These are phyloP conservation scores for Xylaria acuta DNA, from an alignment of 495 filamentous ascomycete genomes.

Conservation along the genomic window DNA sequence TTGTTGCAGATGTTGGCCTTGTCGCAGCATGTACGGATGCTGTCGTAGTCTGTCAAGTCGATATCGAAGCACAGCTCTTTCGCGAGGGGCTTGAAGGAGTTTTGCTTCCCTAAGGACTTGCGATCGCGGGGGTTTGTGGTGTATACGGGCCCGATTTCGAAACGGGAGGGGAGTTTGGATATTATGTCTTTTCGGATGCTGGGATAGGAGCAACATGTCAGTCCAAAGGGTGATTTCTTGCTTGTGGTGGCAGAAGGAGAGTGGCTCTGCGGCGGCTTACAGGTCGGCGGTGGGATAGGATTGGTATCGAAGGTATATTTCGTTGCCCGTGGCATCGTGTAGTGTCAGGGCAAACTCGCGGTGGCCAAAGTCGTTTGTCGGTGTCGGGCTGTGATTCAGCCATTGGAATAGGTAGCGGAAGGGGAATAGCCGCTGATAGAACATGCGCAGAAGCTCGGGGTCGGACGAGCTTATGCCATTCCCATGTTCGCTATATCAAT, in stretches of 20 bases:
- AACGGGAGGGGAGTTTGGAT: constrained; percentile 83
- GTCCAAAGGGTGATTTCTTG: background rate
- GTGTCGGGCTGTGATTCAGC: constrained; percentile 91
- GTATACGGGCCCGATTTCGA: constrained; percentile 97
- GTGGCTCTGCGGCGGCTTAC: constrained; percentile 56
- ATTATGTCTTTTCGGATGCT: constrained; percentile 92
- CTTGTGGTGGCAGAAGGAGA: background rate
- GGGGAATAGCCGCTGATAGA: constrained; percentile 95
- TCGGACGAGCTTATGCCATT: constrained; percentile 59
- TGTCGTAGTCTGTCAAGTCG: constrained; percentile 98
- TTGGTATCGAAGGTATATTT: constrained; percentile 91
- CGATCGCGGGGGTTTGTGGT: constrained; percentile 91
- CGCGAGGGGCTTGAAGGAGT: constrained; percentile 73
- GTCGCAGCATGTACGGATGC: constrained; percentile 91
- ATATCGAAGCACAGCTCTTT: constrained; percentile 99
- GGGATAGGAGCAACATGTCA: constrained; percentile 13
- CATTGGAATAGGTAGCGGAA: constrained; percentile 97
- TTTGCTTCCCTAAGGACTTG: constrained; percentile 79
- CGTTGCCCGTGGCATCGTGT: constrained; percentile 60
- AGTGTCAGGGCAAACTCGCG: constrained; percentile 95
- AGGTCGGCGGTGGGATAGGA: constrained; percentile 85
- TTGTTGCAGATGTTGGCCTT: constrained; percentile 92
- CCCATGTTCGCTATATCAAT: constrained; percentile 27
- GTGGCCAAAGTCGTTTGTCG: constrained; percentile 85
- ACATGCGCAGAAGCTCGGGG: constrained; percentile 82